A percentile compares a stretch with the other conserved stretches of the same genome.
phyloP scores from a whole-genome alignment of 176 grass and related monocot genomes.

The Ensete ventricosum region DNA sequence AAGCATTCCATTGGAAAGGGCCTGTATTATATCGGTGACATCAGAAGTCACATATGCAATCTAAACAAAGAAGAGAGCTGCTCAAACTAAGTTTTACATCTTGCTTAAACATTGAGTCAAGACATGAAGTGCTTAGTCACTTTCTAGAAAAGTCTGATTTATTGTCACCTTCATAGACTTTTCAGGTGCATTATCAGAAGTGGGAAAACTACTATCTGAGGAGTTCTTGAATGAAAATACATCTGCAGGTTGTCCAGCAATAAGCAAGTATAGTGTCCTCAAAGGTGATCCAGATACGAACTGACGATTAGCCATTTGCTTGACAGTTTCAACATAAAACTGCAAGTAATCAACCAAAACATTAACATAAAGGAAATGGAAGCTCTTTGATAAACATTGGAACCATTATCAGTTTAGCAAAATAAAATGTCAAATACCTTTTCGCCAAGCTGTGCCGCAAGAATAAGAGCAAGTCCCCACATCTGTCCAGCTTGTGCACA shows the following conservation, averaged over 20 bases:
- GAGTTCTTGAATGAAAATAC: conserved; percentile 47
- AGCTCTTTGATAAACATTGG: too few species aligned
- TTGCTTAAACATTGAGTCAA: too few species aligned
- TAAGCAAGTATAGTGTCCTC: conserved; percentile 85
- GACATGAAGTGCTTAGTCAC: too few species aligned
- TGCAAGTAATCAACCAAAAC: conserved; percentile 22
- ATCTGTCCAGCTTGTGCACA: conserved; percentile 84
- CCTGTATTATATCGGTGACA: conserved; percentile 14
- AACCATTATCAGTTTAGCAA: too few species aligned
- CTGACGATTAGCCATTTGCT: conserved; percentile 86
- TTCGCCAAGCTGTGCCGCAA: conserved; percentile 86
- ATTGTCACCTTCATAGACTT: too few species aligned
- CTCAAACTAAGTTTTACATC: too few species aligned
- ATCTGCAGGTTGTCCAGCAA: conserved; percentile 89
- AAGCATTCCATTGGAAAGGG: conserved; percentile 46
- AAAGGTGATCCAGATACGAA: conserved; percentile 78
- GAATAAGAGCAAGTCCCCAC: conserved; percentile 89
- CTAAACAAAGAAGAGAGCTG: too few species aligned
- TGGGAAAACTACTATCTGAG: too few species aligned
- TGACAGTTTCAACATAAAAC: conserved; percentile 91
- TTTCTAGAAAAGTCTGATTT: too few species aligned
- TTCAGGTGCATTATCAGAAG: too few species aligned
- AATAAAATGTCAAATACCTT: conserved; percentile 26
- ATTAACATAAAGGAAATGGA: too few species aligned
- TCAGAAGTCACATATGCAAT: too few species aligned